Evolutionary conservation across 2,329 filamentous ascomycete species (phyloP).

Genomic region (Trichoderma lentiforme): DNA sequence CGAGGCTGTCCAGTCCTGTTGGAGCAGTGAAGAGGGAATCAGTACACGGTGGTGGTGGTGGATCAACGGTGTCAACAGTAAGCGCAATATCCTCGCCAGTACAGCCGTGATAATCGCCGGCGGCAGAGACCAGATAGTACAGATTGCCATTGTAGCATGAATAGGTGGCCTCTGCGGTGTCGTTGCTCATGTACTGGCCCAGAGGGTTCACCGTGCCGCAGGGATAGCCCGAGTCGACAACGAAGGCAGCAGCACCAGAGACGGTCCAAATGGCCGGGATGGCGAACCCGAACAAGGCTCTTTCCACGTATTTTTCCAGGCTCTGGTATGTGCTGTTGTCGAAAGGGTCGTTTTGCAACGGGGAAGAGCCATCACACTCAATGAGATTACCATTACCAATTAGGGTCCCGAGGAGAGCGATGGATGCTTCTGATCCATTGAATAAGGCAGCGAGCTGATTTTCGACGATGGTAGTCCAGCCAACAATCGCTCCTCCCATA

Average conservation of each 20-base stretch:
- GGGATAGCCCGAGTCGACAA: slow-evolving; percentile 32
- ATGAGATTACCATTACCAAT: slow-evolving; percentile 32
- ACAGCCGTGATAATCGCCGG: slow-evolving; percentile 23
- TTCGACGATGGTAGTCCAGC: slow-evolving; percentile 25
- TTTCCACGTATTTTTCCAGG: slow-evolving; percentile 19
- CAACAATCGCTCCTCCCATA: slow-evolving; percentile 27
- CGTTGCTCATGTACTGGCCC: slow-evolving; percentile 25
- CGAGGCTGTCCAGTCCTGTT: slow-evolving; percentile 28
- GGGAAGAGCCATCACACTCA: slow-evolving; percentile 13
- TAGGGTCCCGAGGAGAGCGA: slow-evolving; percentile 25
- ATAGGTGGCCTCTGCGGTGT: slow-evolving; percentile 23
- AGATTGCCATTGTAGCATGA: slow-evolving; percentile 28
- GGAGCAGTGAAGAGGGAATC: slow-evolving; percentile 28
- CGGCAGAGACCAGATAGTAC: slow-evolving; percentile 32
- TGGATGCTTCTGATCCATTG: slow-evolving; percentile 23
- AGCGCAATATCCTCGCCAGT: slow-evolving; percentile 6
- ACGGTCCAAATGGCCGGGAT: slow-evolving; percentile 33
- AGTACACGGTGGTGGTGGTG: slow-evolving; percentile 20
- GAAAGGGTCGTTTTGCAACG: background rate
- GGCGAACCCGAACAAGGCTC: slow-evolving; percentile 30
- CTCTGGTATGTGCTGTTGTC: background rate
- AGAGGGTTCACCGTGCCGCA: slow-evolving; percentile 26
- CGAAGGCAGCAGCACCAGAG: slow-evolving; percentile 28
- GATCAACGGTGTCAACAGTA: background rate
- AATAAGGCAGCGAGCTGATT: slow-evolving; percentile 24